These are phyloP conservation scores for Paraconiothyrium brasiliense DNA, from an alignment of 2,329 filamentous ascomycete species.

Conservation along the genomic window DNA sequence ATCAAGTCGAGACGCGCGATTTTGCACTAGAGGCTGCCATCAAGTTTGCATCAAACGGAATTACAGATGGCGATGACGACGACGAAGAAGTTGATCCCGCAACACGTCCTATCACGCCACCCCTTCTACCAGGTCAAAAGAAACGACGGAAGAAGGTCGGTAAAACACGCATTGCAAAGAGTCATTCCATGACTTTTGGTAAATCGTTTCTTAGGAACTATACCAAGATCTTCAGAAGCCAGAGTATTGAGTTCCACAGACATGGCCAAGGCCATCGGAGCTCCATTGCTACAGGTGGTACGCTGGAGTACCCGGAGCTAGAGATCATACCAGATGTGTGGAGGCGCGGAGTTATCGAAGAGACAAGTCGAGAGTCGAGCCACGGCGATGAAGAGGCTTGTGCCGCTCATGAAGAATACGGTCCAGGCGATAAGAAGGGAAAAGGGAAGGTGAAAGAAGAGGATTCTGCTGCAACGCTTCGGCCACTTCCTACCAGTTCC, in stretches of 20 bases:
- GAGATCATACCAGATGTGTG: constrained; percentile 55
- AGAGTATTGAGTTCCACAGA: constrained; percentile 49
- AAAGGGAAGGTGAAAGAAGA: constrained; percentile 26
- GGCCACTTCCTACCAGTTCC: constrained; percentile 28
- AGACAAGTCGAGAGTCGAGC: constrained; percentile 15
- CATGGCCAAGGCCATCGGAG: constrained; percentile 57
- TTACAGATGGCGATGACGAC: constrained; percentile 30
- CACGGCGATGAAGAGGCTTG: background rate
- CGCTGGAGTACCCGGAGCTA: constrained; percentile 57
- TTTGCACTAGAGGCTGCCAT: constrained; percentile 52
- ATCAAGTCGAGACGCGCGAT: constrained; percentile 53
- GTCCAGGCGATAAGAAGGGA: constrained; percentile 17
- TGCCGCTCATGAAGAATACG: constrained; percentile 12
- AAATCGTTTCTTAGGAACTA: constrained; percentile 56
- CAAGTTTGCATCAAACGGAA: constrained; percentile 30
- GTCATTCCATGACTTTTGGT: constrained; percentile 54
- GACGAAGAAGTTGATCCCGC: constrained; percentile 33
- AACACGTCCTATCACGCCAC: constrained; percentile 30
- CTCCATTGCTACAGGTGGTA: constrained; percentile 53
- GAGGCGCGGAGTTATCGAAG: constrained; percentile 24
- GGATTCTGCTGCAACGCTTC: constrained; percentile 38
- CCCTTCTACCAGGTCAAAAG: constrained; percentile 35
- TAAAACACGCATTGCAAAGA: constrained; percentile 73
- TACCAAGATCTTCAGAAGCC: constrained; percentile 53
- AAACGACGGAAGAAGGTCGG: constrained; percentile 65